These are phyloP conservation scores for Nannizziopsis barbatae DNA, from an alignment of 2,329 filamentous ascomycete genomes.

Conservation along the genomic window DNA sequence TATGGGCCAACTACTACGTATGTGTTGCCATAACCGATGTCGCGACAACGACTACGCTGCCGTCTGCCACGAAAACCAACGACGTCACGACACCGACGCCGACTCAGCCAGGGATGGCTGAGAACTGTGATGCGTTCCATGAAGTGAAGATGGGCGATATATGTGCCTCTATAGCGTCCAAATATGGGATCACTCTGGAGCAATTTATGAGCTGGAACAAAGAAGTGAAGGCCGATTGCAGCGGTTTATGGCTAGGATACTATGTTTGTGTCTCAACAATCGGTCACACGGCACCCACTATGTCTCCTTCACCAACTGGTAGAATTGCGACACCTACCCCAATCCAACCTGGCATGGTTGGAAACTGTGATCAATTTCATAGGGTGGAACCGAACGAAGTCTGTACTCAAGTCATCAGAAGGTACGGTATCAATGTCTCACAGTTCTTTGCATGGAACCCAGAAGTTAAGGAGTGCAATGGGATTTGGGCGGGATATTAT, in stretches of 20 bases:
- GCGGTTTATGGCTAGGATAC: constrained; percentile 12
- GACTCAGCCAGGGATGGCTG: not conserved
- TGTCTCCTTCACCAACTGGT: constrained; percentile 8
- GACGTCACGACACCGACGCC: not conserved
- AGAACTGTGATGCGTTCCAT: constrained; percentile 1
- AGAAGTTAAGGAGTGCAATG: not conserved
- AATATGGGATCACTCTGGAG: not conserved
- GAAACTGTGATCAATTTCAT: not conserved
- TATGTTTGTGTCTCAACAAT: constrained; percentile 12
- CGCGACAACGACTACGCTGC: not conserved
- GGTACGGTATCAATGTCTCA: not conserved
- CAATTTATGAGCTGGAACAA: constrained; percentile 13
- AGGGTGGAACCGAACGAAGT: not conserved
- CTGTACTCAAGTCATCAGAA: not conserved
- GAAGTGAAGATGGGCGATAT: constrained; percentile 2
- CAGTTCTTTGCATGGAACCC: constrained; percentile 5
- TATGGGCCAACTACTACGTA: not conserved
- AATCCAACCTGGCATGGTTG: constrained; percentile 1
- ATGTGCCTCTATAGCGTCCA: not conserved
- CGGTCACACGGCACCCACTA: not conserved
- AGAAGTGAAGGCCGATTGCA: constrained; percentile 7
- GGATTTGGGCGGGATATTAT: not conserved
- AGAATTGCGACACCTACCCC: not conserved
- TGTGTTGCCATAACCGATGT: not conserved
- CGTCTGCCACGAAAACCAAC: not conserved